Evolutionary conservation across 176 grass and related monocot genomes (phyloP).

Genomic region (Musa beccarii): DNA sequence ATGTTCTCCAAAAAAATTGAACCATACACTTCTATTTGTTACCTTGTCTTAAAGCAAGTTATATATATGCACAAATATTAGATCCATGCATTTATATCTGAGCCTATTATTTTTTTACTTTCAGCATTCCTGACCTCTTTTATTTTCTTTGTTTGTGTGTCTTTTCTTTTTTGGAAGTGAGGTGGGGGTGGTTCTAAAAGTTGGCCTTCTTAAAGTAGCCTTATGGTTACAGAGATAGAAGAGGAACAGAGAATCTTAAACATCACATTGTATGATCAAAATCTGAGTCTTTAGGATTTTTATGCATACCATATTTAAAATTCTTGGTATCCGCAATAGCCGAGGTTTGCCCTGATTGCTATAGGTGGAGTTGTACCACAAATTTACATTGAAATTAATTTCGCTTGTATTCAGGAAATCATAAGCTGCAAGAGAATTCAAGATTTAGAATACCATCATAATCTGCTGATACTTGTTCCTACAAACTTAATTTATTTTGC

Average conservation of each 20-base stretch:
- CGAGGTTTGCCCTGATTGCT: background rate
- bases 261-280: background rate
- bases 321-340: background rate
- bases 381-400: background rate
- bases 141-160: background rate
- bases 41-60: no score
- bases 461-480: background rate
- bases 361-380: constrained; percentile 5
- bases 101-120: no score
- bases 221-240: background rate
- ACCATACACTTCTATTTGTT: background rate
- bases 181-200: no score
- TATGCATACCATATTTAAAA: constrained; percentile 2
- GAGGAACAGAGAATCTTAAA: background rate
- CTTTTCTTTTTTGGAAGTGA: background rate
- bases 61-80: no score
- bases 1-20: background rate
- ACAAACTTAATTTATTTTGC: background rate
- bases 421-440: constrained; percentile 7
- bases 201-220: no score
- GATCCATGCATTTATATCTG: no score
- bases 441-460: background rate
- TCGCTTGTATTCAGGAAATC: constrained; percentile 3
- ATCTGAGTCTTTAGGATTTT: background rate
- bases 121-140: background rate